phyloP scores from a whole-genome alignment of 257 asterid genomes.

The Galeopsis tetrahit region DNA sequence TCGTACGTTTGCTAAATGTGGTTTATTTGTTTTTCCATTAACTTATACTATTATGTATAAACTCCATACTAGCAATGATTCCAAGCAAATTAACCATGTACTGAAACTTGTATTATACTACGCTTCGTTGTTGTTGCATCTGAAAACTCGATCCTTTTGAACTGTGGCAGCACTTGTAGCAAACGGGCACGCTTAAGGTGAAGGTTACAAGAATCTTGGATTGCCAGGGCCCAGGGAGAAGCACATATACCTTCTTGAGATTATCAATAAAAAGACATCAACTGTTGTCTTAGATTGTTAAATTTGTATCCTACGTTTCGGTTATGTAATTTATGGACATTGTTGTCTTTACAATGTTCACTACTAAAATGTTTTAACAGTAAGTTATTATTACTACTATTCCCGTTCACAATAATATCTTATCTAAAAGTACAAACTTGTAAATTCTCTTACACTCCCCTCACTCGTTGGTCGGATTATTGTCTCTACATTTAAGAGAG shows the following conservation, averaged over 20 bases:
- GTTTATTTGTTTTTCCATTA: not conserved
- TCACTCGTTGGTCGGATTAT: too few species aligned
- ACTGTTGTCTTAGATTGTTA: not conserved
- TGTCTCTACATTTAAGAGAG: too few species aligned
- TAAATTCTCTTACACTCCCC: too few species aligned
- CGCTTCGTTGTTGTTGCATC: conserved; percentile 3
- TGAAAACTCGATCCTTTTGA: not conserved
- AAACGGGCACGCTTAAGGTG: conserved; percentile 19
- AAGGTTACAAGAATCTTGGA: conserved; percentile 1
- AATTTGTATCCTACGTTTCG: not conserved
- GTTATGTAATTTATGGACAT: not conserved
- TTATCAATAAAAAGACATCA: not conserved
- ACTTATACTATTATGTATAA: not conserved
- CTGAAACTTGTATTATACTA: not conserved
- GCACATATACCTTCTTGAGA: not conserved
- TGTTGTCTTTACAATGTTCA: not conserved
- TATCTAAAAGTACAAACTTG: too few species aligned
- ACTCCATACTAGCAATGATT: not conserved
- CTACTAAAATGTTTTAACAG: not conserved
- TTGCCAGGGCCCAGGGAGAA: not conserved
- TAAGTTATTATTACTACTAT: not conserved
- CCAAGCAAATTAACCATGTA: not conserved
- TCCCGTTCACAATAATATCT: too few species aligned
- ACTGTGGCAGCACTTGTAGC: conserved; percentile 34
- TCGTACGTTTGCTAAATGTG: not conserved